Conservation (phyloP, 495 filamentous ascomycete species). For the Penicillium arizonense region DNA sequence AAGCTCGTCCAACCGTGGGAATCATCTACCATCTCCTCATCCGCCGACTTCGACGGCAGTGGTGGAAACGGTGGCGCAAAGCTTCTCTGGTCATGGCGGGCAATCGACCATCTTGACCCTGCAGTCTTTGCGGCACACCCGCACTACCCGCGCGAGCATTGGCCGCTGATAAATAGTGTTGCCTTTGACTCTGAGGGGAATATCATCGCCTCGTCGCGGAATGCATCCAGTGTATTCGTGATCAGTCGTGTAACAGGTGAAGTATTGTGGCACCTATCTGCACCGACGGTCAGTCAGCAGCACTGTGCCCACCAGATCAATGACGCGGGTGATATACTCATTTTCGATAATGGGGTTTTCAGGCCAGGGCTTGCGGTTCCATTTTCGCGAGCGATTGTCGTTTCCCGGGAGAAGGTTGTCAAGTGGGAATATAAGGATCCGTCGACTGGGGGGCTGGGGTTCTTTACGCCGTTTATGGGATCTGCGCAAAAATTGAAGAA, state of each 20-base stretch:
- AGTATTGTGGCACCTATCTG: slow-evolving; percentile 42
- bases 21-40: slow-evolving; percentile 14
- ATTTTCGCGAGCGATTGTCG: slow-evolving; percentile 40
- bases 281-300: slow-evolving; percentile 41
- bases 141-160: slow-evolving; percentile 46
- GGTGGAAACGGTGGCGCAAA: slow-evolving; percentile 25
- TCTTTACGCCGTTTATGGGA: slow-evolving; percentile 53
- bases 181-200: slow-evolving; percentile 34
- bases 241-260: slow-evolving; percentile 36
- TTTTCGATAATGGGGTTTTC: slow-evolving; percentile 49
- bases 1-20: slow-evolving; percentile 37
- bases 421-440: slow-evolving; percentile 46
- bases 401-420: slow-evolving; percentile 31
- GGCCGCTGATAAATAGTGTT: slow-evolving; percentile 44
- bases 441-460: slow-evolving; percentile 36
- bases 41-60: slow-evolving; percentile 22
- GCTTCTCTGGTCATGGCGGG: slow-evolving; percentile 45
- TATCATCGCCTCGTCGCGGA: slow-evolving; percentile 43
- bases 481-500: slow-evolving; percentile 37
- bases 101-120: slow-evolving; percentile 36
- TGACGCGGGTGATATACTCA: slow-evolving; percentile 38
- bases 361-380: slow-evolving; percentile 36
- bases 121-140: slow-evolving; percentile 33
- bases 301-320: slow-evolving; percentile 41
- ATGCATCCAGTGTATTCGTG: slow-evolving; percentile 40